These are phyloP conservation scores for Extremus antarcticus DNA, from an alignment of 495 filamentous ascomycete genomes.

Conservation along the genomic window DNA sequence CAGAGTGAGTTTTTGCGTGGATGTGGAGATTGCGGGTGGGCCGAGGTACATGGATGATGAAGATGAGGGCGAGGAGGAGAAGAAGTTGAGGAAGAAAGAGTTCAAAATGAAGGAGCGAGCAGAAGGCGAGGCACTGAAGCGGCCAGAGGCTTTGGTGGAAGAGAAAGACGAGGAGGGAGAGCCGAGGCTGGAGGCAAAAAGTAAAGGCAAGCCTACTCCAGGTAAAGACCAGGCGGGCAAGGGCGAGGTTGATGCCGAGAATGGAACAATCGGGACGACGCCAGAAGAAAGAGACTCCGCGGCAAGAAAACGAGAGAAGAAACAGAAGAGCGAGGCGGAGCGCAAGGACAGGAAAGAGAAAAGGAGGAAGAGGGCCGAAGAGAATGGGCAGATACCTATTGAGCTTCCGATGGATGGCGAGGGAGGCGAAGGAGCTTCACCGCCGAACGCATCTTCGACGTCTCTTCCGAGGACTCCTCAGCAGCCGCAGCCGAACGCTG, in stretches of 20 bases:
- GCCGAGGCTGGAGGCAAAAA: constrained; percentile 33
- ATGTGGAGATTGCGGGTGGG: constrained; percentile 85
- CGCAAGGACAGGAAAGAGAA: constrained; percentile 77
- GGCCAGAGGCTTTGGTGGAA: constrained; percentile 43
- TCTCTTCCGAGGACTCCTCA: neutral
- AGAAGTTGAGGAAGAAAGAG: constrained; percentile 46
- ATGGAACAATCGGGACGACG: neutral
- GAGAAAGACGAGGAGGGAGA: constrained; percentile 43
- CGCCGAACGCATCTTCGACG: neutral
- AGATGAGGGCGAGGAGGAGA: constrained; percentile 28
- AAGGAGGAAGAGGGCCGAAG: constrained; percentile 65
- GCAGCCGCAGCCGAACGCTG: constrained; percentile 12
- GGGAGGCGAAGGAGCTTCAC: neutral
- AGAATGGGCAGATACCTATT: constrained; percentile 69
- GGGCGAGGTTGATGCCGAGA: neutral
- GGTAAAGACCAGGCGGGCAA: neutral
- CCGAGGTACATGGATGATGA: constrained; percentile 44
- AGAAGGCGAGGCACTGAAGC: constrained; percentile 58
- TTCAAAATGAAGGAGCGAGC: constrained; percentile 57
- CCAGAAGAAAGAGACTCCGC: constrained; percentile 34
- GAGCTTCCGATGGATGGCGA: constrained; percentile 52
- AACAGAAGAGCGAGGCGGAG: constrained; percentile 81
- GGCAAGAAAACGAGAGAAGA: constrained; percentile 71
- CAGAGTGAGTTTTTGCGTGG: constrained; percentile 87
- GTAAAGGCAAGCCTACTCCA: constrained; percentile 12